Percentiles rank a stretch among this genome's conserved stretches.
Conservation (phyloP, 2,329 filamentous ascomycete species). For the Ophiocordyceps camponoti-leonardi region DNA sequence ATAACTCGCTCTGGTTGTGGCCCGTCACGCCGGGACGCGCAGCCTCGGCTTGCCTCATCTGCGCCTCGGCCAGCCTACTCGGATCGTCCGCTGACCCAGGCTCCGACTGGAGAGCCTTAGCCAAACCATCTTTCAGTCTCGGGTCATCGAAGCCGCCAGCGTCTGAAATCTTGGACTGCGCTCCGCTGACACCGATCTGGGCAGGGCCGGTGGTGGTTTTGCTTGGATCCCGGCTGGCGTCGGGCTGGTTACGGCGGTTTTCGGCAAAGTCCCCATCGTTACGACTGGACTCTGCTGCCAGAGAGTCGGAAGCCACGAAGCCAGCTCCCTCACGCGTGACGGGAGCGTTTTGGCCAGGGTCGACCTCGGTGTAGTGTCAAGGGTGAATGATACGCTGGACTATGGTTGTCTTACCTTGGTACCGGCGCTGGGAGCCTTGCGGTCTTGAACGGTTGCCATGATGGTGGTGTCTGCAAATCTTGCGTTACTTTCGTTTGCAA, state of each 20-base stretch:
- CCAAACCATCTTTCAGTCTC: conserved; percentile 16
- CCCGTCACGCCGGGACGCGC: conserved; percentile 8
- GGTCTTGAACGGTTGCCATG: conserved; percentile 2
- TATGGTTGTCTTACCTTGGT: conserved; percentile 3
- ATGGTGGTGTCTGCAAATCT: neutral
- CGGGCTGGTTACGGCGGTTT: conserved; percentile 31
- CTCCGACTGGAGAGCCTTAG: conserved; percentile 22
- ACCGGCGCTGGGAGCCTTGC: conserved; percentile 4
- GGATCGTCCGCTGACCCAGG: conserved; percentile 31
- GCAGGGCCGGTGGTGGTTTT: conserved; percentile 1
- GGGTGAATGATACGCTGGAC: neutral
- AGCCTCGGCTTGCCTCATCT: conserved; percentile 15
- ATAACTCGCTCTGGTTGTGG: conserved; percentile 9
- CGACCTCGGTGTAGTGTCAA: conserved; percentile 19
- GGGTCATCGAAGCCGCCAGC: conserved; percentile 17
- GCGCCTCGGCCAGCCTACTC: conserved; percentile 23
- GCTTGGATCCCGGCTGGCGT: conserved; percentile 3
- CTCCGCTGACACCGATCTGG: conserved; percentile 3
- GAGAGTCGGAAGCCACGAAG: conserved; percentile 46
- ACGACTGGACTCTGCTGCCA: conserved; percentile 56
- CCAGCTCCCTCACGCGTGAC: conserved; percentile 44
- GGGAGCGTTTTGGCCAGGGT: conserved; percentile 28
- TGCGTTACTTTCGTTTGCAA: neutral
- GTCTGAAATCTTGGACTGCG: conserved; percentile 26
- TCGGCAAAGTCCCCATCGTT: conserved; percentile 40